Evolutionary conservation across 371 early-diverging fungal genomes (phyloP), one percentile per base, ranked within the genome.

Genomic region (Mycotypha africana): DNA sequence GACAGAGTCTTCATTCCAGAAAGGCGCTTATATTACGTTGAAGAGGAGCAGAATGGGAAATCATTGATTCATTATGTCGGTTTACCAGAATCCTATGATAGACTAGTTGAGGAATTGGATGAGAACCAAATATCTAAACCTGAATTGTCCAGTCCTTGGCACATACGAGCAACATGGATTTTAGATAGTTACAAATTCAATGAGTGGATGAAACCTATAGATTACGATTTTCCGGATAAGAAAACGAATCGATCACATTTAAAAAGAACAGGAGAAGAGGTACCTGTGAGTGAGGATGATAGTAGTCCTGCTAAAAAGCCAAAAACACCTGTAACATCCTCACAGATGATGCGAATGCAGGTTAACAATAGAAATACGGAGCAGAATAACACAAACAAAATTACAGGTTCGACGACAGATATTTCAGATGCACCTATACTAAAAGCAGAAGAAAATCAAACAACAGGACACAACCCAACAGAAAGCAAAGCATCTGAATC

Each of bases 141-240:
- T 10, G 43, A 63, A 17, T 24, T 42, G 22, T 32, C 63, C 7
- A 73, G 72, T 0, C 74, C 79, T 2, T 81, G 82, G 76, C 76
- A 70, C 45, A 70, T 89, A 0, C 67, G 76, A 16, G 61, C 58
- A 3, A 76, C 70, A 24, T 91, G 90, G 90, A 45, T 91, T 16
- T 60, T 60, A 24, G 88, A 88, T 56, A 87, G 88, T 53, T 56
- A 54, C 31, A 57, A 51, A 40, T 83, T 73, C 52, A 82, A 82
- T 45, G 89, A 91, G 52, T 89, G 86, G 89, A 78, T 77, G 68
- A 74, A 74, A 41, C 82, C 81, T 25, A 72, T 70, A 39, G 89
- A 88, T 49, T 86, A 84, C 31, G 42, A 51, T 38, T 60, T 28
- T 51, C 60, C 49, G 9, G 33, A 52, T 8, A 47, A 59, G 26